Evolutionary conservation across 2,329 filamentous ascomycete genomes (phyloP), one percentile per base, ranked within the genome.

Genomic region (Colletotrichum sp.): DNA sequence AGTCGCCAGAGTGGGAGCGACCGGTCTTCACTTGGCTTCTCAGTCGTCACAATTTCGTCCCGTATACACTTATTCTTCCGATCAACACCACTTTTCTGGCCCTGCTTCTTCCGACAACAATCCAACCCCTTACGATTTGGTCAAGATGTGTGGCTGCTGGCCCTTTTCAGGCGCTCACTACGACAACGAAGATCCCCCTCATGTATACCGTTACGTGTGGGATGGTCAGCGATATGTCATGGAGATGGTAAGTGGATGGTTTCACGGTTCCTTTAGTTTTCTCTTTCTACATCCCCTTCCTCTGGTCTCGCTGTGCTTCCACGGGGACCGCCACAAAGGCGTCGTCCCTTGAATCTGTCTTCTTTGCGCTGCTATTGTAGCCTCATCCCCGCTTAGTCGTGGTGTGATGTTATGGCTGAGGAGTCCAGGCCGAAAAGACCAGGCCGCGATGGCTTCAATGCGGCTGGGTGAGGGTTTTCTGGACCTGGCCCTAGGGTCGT

Each of bases 61-160:
- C 10, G 10, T 52, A 21, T 21, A 21, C 43, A 13, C 43, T 52
- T 21, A 21, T 52, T 52, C 43, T 52, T 52, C 43, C 43, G 16
- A 21, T 2, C n/a, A 52, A 52, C 43, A 21, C 43, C 43, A 52
- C n/a, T 13, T 52, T 52, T 13, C 43, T 52, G n/a, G 43, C 43
- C 43, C 43, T 52, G 43, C 10, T 24, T 52, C n/a, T 24, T 21
- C 43, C 43, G 43, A 10, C n/a, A 52, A 52, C 43, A 52, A 52
- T 6, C 12, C 43, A 52, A 16, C 34, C 21, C 3, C 5, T 16
- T 43, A 28, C 61, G 24, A 24, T 59, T 72, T 30, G 28, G 36
- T 18, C 79, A 82, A 65, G 8, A 91, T 91, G 89, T 92, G 90
- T 79, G 83, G 90, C 7, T 90, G 88, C 79, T 90, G 90, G 82